Evolutionary conservation across 805 yeast species (phyloP).

Genomic region (Starmerella floris): DNA sequence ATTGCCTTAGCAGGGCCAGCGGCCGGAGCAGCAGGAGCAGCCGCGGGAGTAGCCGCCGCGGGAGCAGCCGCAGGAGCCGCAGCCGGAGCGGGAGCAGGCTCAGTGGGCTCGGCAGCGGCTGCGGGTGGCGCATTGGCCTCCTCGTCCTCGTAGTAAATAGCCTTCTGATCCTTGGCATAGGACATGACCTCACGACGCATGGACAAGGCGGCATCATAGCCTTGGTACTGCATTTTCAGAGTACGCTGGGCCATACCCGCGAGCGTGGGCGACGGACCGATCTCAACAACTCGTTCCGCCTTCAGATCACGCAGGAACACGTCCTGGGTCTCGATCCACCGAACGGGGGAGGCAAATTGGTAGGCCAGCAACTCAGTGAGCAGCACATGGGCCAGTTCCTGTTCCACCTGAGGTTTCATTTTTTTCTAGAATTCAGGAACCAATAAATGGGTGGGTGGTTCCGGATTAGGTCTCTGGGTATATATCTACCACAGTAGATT

Average conservation of each 20-base stretch:
- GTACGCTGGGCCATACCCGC: conserved; percentile 99
- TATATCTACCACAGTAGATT: background rate
- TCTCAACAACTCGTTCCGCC: conserved; percentile 94
- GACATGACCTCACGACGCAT: conserved; percentile 88
- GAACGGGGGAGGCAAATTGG: conserved; percentile 97
- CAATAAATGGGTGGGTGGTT: too few relatives aligned
- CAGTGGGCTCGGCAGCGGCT: conserved; percentile 26
- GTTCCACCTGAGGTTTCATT: conserved; percentile 92
- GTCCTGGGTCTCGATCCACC: conserved; percentile 99
- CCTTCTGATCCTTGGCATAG: conserved; percentile 91
- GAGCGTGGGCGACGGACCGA: conserved; percentile 97
- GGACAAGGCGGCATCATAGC: conserved; percentile 92
- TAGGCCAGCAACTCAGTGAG: conserved; percentile 93
- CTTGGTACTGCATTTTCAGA: conserved; percentile 85
- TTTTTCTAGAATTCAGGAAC: background rate
- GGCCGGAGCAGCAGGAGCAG: conserved; percentile 53
- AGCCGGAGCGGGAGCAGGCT: conserved; percentile 27
- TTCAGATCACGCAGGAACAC: conserved; percentile 87
- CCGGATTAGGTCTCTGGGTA: background rate
- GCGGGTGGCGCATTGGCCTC: conserved; percentile 24
- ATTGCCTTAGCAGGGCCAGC: conserved; percentile 72
- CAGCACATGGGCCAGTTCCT: conserved; percentile 88
- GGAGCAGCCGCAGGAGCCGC: conserved; percentile 45
- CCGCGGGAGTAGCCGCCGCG: conserved; percentile 43
- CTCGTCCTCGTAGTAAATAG: conserved; percentile 71